Evolutionary conservation across 345 rosid genomes (phyloP), one percentile per base, ranked within the genome.

Genomic region (Sonneratia alba): DNA sequence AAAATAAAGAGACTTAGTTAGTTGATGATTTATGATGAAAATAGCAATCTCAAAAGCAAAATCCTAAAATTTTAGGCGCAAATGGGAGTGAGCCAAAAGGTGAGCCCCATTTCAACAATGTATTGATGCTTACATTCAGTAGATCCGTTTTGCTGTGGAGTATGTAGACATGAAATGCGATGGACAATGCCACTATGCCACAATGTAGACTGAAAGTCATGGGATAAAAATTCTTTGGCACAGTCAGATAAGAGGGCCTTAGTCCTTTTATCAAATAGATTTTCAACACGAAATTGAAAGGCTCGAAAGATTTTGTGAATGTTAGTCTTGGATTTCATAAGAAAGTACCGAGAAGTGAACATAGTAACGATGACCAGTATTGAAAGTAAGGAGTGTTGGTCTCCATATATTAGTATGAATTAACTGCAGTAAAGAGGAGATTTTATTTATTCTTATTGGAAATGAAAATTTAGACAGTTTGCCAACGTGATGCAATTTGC

Each of bases 101-200:
- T 45, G 11, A 70, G 62, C 3, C 18, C 43, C 4, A 24, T 53
- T 4, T 70, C 63, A 22, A 69, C 71, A 13, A 34, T 3, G 49
- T 10, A 62, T 10, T 62, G 0, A 70, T 6, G 12, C 42, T 70
- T 70, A 8, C 63, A 15, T 27, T 70, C 63, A 14, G 38, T 0
- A 6, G 7, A 47, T 12, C 45, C 72, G 49, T 70, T 70, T 70
- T 70, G 72, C 15, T 68, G 51, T 6, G 40, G 37, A 16, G n/a
- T 40, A 42, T 68, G 56, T 7, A 53, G 56, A 68, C 70, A 68
- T 7, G 70, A 68, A 34, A 24, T 14, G 8, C 56, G 43, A 36
- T 68, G 1, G 36, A 19, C 19, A 42, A 68, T 68, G 14, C 70
- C 48, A 68, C 7, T 21, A 42, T 21, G 32, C 49, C 22, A 0